Conservation (phyloP, 768 basidiomycete species). For the Chiua virens region DNA sequence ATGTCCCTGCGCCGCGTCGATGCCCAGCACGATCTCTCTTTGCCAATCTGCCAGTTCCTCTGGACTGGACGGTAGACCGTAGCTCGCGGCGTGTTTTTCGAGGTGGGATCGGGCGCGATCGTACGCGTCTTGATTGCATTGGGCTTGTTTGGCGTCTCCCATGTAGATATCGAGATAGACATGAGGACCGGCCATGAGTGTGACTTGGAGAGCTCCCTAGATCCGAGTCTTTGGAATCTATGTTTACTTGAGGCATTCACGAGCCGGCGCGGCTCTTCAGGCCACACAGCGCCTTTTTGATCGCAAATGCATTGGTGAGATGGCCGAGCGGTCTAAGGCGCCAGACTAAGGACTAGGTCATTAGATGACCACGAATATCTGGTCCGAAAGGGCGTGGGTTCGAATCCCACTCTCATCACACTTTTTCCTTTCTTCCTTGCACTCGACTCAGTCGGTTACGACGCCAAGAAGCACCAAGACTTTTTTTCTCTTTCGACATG, state of each 20-base stretch:
- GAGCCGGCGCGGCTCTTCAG: no score
- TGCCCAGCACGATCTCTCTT: slow-evolving; percentile 44
- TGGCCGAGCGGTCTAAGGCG: slow-evolving; percentile 66
- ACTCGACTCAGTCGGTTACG: no score
- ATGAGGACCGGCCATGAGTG: slow-evolving; percentile 7
- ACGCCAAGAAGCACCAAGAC: no score
- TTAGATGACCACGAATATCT: slow-evolving; percentile 30
- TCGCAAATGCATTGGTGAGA: slow-evolving; percentile 27
- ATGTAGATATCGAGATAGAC: slow-evolving; percentile 44
- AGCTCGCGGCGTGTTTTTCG: slow-evolving; percentile 38
- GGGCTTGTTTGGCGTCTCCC: slow-evolving; percentile 35
- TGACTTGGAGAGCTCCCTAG: no score
- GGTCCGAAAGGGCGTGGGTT: slow-evolving; percentile 44
- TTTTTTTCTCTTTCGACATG: no score
- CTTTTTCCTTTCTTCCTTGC: neutral
- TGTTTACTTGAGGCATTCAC: no score
- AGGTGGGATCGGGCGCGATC: slow-evolving; percentile 35
- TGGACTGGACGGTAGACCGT: slow-evolving; percentile 41
- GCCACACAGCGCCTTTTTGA: slow-evolving; percentile 4
- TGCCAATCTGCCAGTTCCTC: slow-evolving; percentile 44
- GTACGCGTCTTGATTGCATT: slow-evolving; percentile 29
- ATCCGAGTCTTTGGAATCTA: no score
- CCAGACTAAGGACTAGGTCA: slow-evolving; percentile 53
- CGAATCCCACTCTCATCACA: slow-evolving; percentile 40
- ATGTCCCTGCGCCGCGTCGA: slow-evolving; percentile 36